These are phyloP conservation scores for Ganoderma lingzhi DNA, from an alignment of 1,284 basidiomycete genomes.

Conservation along the genomic window DNA sequence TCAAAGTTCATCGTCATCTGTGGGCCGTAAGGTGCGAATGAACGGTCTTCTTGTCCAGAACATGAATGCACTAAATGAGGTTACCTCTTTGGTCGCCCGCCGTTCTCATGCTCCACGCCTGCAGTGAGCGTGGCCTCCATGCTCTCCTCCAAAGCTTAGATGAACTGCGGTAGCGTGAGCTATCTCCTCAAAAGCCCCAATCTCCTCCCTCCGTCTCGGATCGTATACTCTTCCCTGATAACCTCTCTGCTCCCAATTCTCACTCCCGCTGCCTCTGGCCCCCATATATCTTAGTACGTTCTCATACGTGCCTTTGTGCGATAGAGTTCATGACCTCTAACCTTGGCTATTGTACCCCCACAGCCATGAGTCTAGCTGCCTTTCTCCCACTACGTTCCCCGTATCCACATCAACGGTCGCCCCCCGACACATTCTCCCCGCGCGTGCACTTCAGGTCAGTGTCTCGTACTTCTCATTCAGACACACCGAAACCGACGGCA, in stretches of 20 bases:
- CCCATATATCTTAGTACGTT: not conserved
- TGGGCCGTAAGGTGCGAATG: conserved; percentile 25
- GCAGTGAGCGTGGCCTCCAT: conserved; percentile 21
- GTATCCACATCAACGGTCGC: conserved; percentile 9
- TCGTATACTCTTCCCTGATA: conserved; percentile 10
- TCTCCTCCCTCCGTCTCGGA: conserved; percentile 9
- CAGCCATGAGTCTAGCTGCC: conserved; percentile 15
- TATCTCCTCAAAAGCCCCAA: conserved; percentile 18
- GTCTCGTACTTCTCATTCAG: not conserved
- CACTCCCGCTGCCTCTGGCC: not conserved
- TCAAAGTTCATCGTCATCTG: conserved; percentile 25
- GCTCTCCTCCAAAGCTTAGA: conserved; percentile 2
- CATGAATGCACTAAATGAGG: conserved; percentile 12
- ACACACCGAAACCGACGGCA: not conserved
- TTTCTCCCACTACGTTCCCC: conserved; percentile 8
- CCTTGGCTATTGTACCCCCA: not conserved
- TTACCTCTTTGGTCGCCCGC: conserved; percentile 23
- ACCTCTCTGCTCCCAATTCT: conserved; percentile 5
- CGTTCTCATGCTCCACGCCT: conserved; percentile 28
- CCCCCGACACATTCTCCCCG: conserved; percentile 8
- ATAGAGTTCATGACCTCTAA: conserved; percentile 1
- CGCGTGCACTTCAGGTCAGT: conserved; percentile 14
- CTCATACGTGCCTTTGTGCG: not conserved
- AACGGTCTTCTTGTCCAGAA: conserved; percentile 27
- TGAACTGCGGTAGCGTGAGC: conserved; percentile 29